A percentile compares a stretch with the other conserved stretches of the same genome.
These are phyloP conservation scores for Rhytidhysteron rufulum DNA, from an alignment of 2,329 filamentous ascomycete genomes.

Conservation along the genomic window DNA sequence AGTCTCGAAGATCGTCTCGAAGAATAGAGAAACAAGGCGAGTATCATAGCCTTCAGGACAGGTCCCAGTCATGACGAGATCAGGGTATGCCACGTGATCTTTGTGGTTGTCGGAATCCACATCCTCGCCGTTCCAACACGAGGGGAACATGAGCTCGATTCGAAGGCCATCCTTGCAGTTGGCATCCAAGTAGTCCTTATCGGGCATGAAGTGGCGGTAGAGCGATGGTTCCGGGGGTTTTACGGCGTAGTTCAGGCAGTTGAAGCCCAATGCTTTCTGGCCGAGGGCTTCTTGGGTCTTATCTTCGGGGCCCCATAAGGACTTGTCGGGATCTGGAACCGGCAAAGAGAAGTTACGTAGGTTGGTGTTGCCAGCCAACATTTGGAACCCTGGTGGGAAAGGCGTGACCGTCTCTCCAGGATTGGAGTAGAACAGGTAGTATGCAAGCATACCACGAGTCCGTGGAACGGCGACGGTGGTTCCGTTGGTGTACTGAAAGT, in stretches of 20 bases:
- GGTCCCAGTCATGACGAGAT: constrained; percentile 43
- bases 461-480: constrained; percentile 60
- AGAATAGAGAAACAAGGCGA: constrained; percentile 57
- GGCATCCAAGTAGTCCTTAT: constrained; percentile 70
- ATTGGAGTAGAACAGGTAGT: constrained; percentile 71
- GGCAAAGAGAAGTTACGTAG: constrained; percentile 53
- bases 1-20: constrained; percentile 56
- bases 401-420: constrained; percentile 61
- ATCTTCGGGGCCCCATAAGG: constrained; percentile 62
- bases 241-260: constrained; percentile 79
- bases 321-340: constrained; percentile 66
- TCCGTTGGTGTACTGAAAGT: constrained; percentile 59
- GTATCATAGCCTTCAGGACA: constrained; percentile 53
- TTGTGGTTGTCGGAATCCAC: constrained; percentile 50
- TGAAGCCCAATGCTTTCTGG: constrained; percentile 88
- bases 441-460: constrained; percentile 45
- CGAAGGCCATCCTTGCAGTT: constrained; percentile 75
- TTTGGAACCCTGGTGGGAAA: constrained; percentile 69
- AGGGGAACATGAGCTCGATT: constrained; percentile 65
- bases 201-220: constrained; percentile 66
- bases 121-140: constrained; percentile 62
- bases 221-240: constrained; percentile 62
- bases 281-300: constrained; percentile 66
- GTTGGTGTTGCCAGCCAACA: constrained; percentile 63
- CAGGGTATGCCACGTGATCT: constrained; percentile 63